Percentiles rank a stretch among this genome's conserved stretches.
phyloP scores from a whole-genome alignment of 73 alveolate genomes.

The Paramecium tetraurelia region DNA sequence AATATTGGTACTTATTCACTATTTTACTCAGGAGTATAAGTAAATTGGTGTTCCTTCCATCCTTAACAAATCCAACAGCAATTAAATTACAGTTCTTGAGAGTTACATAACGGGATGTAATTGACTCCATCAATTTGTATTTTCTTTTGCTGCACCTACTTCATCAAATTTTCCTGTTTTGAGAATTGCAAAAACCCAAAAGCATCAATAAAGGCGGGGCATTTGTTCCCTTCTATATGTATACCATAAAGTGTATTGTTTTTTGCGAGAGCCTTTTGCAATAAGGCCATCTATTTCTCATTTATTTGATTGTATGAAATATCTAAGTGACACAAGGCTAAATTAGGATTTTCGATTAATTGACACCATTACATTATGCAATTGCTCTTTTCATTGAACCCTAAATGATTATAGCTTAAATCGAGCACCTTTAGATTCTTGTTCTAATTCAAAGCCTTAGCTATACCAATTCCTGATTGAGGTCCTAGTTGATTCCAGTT shows the following conservation, averaged over 20 bases:
- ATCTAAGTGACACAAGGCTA: not conserved
- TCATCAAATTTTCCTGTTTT: not conserved
- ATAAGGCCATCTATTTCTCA: not conserved
- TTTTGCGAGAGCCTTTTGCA: not conserved
- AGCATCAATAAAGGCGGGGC: not conserved
- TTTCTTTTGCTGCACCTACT: not conserved
- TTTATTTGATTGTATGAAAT: not conserved
- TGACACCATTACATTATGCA: not conserved
- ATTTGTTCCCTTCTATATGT: conserved; percentile 12
- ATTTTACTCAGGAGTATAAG: not conserved
- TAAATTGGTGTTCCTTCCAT: not conserved
- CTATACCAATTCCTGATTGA: not conserved
- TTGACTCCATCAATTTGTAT: not conserved
- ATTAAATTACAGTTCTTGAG: not conserved
- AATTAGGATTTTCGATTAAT: not conserved
- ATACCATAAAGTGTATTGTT: not conserved
- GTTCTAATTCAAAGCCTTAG: not conserved
- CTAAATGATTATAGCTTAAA: not conserved
- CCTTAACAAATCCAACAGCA: conserved; percentile 42
- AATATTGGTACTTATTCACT: not conserved
- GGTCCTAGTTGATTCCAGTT: not conserved
- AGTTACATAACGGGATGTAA: not conserved
- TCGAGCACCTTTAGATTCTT: not conserved
- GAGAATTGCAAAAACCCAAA: not conserved
- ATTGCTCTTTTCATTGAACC: not conserved